A percentile compares a stretch with the other conserved stretches of the same genome.
Conservation (phyloP, 2,329 filamentous ascomycete species). For the Ambrosiella cleistominuta region DNA sequence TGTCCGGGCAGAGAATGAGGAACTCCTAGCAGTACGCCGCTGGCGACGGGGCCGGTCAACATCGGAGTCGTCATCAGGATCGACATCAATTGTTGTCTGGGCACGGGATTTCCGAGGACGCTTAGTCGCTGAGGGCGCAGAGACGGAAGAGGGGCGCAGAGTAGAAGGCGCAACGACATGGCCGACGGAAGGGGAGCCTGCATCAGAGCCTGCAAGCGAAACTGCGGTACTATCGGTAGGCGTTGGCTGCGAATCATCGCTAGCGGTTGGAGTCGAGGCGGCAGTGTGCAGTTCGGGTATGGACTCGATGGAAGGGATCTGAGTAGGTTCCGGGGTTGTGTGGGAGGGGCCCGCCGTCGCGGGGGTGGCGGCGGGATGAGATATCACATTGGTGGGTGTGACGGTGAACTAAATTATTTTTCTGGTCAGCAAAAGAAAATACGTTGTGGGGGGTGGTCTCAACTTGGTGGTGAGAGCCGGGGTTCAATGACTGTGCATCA, state of each 20-base stretch:
- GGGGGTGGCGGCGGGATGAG: neutral
- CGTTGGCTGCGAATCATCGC: constrained; percentile 9
- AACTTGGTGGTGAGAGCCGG: too few species aligned
- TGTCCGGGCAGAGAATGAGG: neutral
- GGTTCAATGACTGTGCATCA: too few species aligned
- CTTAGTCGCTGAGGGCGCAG: constrained; percentile 1
- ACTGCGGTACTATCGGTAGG: constrained; percentile 6
- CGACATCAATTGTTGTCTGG: constrained; percentile 12
- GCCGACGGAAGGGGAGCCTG: neutral
- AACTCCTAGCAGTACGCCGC: neutral
- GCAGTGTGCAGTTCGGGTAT: constrained; percentile 10
- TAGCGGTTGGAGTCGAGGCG: constrained; percentile 8
- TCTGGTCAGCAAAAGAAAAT: too few species aligned
- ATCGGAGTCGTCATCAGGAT: constrained; percentile 7
- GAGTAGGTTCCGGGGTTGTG: neutral
- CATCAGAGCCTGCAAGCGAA: constrained; percentile 8
- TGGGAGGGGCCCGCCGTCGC: neutral
- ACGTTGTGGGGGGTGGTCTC: too few species aligned
- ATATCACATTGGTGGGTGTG: too few species aligned
- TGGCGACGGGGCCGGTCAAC: constrained; percentile 13
- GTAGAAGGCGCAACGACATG: neutral
- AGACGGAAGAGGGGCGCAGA: neutral
- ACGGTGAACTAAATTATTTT: too few species aligned
- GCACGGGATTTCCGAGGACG: constrained; percentile 17
- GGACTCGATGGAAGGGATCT: constrained; percentile 5